These are phyloP conservation scores for Pulveroboletus sp. DNA, from an alignment of 768 basidiomycete species.

Conservation along the genomic window DNA sequence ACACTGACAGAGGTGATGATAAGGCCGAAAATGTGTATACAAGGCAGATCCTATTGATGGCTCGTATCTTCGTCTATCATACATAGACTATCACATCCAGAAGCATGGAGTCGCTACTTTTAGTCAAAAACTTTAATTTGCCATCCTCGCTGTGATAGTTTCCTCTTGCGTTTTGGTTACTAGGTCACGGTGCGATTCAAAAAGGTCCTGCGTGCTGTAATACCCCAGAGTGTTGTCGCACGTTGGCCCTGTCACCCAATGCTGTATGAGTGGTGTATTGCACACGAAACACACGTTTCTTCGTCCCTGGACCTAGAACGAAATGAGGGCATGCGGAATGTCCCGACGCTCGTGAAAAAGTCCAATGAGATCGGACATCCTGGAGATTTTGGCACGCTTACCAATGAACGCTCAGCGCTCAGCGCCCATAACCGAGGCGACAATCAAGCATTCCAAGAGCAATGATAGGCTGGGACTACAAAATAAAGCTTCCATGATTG, in stretches of 20 bases:
- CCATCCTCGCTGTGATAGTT: constrained; percentile 17
- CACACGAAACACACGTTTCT: constrained; percentile 18
- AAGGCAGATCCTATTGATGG: constrained; percentile 20
- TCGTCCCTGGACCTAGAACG: constrained; percentile 1
- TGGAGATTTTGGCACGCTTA: constrained; percentile 1
- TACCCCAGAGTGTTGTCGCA: constrained; percentile 13
- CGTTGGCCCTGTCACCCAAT: constrained; percentile 4
- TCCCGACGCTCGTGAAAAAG: neutral
- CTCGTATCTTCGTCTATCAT: constrained; percentile 10
- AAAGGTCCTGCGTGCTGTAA: constrained; percentile 13
- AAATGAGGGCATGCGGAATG: neutral
- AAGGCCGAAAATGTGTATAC: constrained; percentile 7
- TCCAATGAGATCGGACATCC: neutral
- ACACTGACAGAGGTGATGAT: neutral
- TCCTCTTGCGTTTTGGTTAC: constrained; percentile 20
- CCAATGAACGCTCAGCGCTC: too few relatives aligned
- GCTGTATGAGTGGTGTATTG: constrained; percentile 4
- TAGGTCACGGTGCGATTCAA: constrained; percentile 15
- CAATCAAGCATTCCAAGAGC: neutral
- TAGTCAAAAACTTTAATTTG: constrained; percentile 29
- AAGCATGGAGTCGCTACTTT: constrained; percentile 23
- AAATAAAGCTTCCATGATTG: constrained; percentile 18
- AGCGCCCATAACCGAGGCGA: constrained; percentile 6
- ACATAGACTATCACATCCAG: constrained; percentile 21
- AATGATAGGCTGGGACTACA: neutral